A percentile compares a stretch with the other conserved stretches of the same genome.
phyloP scores from a whole-genome alignment of 2,329 filamentous ascomycete species.

The Magnaporthiopsis poae region DNA sequence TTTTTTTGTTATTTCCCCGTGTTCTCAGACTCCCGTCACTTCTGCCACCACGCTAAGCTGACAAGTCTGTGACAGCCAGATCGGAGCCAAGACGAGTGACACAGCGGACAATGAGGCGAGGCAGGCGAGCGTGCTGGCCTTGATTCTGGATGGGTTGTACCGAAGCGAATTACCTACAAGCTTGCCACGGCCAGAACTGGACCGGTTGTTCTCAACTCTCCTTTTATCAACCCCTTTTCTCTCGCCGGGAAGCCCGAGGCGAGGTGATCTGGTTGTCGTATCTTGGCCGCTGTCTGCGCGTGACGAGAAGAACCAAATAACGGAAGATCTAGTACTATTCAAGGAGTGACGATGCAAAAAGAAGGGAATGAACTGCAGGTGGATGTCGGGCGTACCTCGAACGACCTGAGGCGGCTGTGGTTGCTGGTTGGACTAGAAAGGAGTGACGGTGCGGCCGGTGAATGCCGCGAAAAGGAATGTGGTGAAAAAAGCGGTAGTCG shows the following conservation, averaged over 20 bases:
- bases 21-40: neutral
- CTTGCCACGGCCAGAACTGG: neutral
- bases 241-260: neutral
- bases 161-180: neutral
- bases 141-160: neutral
- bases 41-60: neutral
- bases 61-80: neutral
- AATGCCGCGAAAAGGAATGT: slow-evolving; percentile 10
- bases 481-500: slow-evolving; percentile 1
- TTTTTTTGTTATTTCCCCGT: neutral
- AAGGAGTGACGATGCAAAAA: slow-evolving; percentile 5
- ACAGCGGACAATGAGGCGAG: neutral
- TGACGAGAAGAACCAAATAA: neutral
- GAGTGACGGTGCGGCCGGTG: slow-evolving; percentile 1
- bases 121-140: neutral
- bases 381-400: neutral
- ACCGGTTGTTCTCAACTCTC: neutral
- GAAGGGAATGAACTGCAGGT: slow-evolving; percentile 11
- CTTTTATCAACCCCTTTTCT: neutral
- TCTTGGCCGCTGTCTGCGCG: neutral
- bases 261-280: neutral
- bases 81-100: neutral
- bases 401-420: neutral
- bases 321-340: neutral
- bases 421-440: neutral